A percentile compares a stretch with the other conserved stretches of the same genome.
Evolutionary conservation across 2,329 filamentous ascomycete species (phyloP).

Genomic region (Mycogone perniciosa): DNA sequence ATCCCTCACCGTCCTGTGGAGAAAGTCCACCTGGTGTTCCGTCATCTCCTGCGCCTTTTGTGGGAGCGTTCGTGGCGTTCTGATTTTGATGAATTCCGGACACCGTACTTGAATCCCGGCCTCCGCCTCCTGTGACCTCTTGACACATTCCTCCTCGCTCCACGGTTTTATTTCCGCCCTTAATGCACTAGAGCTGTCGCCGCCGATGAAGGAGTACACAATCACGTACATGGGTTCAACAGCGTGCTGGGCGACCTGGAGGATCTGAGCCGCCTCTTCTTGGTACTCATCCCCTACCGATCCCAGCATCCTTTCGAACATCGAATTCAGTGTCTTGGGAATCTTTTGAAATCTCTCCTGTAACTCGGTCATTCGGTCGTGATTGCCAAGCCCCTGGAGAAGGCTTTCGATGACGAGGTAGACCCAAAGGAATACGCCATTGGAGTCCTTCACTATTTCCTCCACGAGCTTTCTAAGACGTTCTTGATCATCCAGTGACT

Average conservation of each 20-base stretch:
- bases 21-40: constrained; percentile 9
- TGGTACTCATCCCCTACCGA: neutral
- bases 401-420: constrained; percentile 17
- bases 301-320: constrained; percentile 11
- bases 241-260: neutral
- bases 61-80: neutral
- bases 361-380: constrained; percentile 6
- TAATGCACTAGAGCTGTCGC: neutral
- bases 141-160: neutral
- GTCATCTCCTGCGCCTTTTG: neutral
- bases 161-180: neutral
- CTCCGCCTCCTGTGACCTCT: neutral
- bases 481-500: too few species aligned
- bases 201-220: neutral
- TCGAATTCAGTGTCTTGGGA: constrained; percentile 10
- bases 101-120: neutral
- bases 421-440: constrained; percentile 21
- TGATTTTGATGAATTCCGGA: neutral
- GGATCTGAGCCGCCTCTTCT: neutral
- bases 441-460: neutral
- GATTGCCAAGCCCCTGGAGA: constrained; percentile 12
- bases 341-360: constrained; percentile 2
- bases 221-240: neutral
- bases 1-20: constrained; percentile 14
- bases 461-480: neutral